Base-by-base conservation (phyloP, 78 protist species). In the Andalucia godoyi region DNA sequence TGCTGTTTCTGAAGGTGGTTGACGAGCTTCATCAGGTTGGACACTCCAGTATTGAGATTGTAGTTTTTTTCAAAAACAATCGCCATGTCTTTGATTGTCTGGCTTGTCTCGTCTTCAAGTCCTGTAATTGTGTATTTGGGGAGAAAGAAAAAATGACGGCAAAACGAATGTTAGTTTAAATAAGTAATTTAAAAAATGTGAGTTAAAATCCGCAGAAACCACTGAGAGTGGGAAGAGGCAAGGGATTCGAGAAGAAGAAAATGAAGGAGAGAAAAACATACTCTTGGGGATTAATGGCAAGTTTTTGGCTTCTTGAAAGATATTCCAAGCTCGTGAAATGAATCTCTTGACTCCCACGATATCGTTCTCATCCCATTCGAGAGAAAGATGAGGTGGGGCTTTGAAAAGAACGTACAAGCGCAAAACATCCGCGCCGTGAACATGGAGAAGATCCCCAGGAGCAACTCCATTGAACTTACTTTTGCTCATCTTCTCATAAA, bases 381-480 rank as follows among this genome's bases (percentile, higher is more conserved):
- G 68, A 37, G 60, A 84, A 15, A 39, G 27, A 21, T 79, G 81
- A 12, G 75, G 79, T 39, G 89, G 88, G 10, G 93, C 94, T 49
- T 77, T 78, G 76, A 88, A 88, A 7, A 88, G 67, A 32, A 81
- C 49, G 60, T 49, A 77, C 2, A 78, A 25, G 17, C 87, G 76
- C 34, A 39, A 25, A 3, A 60, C 58, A 7, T 81, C 87, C 1
- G 53, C 69, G 25, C 87, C 81, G 34, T 64, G 32, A 27, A 5
- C 34, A 6, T 21, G 36, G 1, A 70, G 4, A 42, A 62, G 15
- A 33, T 27, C 12, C 54, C 36, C 29, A 39, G 93, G 93, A 70
- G 71, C 94, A 1, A 83, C 80, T 55, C 94, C 94, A 61, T 88
- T 88, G 59, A 60, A 65, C 46, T 88, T 88, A 4, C 83, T 72